Evolutionary conservation across 2,329 filamentous ascomycete species (phyloP).

Genomic region (Cadophora malorum): DNA sequence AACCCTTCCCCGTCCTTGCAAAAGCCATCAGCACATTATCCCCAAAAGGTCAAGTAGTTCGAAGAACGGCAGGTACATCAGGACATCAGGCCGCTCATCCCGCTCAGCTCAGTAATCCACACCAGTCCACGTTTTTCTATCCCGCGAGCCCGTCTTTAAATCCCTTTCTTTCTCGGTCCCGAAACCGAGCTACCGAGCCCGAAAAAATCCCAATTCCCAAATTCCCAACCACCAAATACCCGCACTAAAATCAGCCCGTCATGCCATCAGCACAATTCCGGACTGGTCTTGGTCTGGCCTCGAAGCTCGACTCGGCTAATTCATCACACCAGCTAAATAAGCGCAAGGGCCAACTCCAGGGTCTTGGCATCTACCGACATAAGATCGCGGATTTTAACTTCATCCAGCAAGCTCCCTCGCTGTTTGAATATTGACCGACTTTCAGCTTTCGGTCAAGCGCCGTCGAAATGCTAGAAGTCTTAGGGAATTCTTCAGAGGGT

Average conservation of each 20-base stretch:
- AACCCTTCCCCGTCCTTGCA: no score
- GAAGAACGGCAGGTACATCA: not conserved
- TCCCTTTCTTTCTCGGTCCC: not conserved
- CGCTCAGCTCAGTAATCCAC: not conserved
- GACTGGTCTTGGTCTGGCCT: no score
- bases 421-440: not conserved
- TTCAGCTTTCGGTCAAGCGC: not conserved
- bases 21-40: not conserved
- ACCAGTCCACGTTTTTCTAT: not conserved
- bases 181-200: not conserved
- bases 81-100: not conserved
- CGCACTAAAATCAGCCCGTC: not conserved
- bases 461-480: not conserved
- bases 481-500: not conserved
- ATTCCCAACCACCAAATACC: no score
- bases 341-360: not conserved
- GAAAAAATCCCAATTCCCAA: no score
- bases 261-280: not conserved
- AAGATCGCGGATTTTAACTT: not conserved
- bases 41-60: no score
- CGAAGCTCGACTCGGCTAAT: not conserved
- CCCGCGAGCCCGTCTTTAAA: no score
- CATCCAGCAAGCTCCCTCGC: not conserved
- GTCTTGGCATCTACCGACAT: slow-evolving; percentile 10
- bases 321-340: not conserved